phyloP scores from a whole-genome alignment of 2,329 filamentous ascomycete genomes.

The Pseudogymnoascus sp. region DNA sequence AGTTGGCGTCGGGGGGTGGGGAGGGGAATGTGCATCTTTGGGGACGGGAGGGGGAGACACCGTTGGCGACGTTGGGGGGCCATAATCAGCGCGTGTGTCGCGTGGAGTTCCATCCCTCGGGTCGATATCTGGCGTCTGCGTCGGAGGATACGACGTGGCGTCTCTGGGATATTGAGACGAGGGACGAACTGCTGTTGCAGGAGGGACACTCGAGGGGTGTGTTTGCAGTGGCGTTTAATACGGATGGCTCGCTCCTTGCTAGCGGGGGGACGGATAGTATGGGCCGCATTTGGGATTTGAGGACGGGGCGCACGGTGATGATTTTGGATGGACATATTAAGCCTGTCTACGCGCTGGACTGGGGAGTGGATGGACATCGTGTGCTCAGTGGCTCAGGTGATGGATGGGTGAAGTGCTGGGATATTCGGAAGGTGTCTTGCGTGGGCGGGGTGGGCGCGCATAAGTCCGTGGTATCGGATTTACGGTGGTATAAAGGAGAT shows the following conservation, averaged over 20 bases:
- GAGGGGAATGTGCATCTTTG: conserved; percentile 84
- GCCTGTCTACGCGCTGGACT: conserved; percentile 87
- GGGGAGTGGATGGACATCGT: conserved; percentile 85
- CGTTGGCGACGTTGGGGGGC: conserved; percentile 70
- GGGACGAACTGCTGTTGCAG: conserved; percentile 74
- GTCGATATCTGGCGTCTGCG: conserved; percentile 80
- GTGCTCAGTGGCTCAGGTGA: conserved; percentile 87
- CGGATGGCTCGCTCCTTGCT: conserved; percentile 80
- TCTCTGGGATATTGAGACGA: conserved; percentile 86
- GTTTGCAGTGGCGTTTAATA: conserved; percentile 81
- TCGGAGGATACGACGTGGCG: conserved; percentile 97
- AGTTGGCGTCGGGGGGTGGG: conserved; percentile 82
- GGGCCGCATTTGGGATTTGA: conserved; percentile 88
- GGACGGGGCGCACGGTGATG: conserved; percentile 90
- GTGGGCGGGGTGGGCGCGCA: conserved; percentile 85
- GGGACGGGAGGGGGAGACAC: conserved; percentile 80
- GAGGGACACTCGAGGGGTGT: conserved; percentile 94
- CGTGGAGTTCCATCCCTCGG: conserved; percentile 90
- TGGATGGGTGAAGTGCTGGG: conserved; percentile 97
- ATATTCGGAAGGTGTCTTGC: conserved; percentile 78
- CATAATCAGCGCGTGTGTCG: conserved; percentile 83
- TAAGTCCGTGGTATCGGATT: conserved; percentile 80
- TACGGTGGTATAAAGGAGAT: conserved; percentile 87
- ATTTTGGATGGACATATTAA: conserved; percentile 82
- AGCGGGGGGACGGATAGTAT: conserved; percentile 93